These are phyloP conservation scores for Zygosaccharomyces kombuchaensis DNA, from an alignment of 805 yeast species.

Conservation along the genomic window DNA sequence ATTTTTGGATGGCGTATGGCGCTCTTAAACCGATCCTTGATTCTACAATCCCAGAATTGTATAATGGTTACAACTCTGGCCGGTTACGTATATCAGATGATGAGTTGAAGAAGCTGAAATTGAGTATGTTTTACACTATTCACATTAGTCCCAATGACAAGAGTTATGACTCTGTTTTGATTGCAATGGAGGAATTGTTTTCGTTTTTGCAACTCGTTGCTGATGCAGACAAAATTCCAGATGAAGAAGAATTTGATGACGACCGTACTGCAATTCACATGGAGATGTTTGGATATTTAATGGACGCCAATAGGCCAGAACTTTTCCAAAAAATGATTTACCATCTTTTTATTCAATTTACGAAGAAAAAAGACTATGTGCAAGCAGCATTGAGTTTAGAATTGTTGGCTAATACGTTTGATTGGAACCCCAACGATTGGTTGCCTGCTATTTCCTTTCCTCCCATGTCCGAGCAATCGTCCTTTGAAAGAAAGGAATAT, in stretches of 20 bases:
- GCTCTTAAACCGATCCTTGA: conserved; percentile 20
- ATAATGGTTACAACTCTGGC: conserved; percentile 27
- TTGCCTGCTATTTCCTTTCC: conserved; percentile 61
- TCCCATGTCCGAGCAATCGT: conserved; percentile 70
- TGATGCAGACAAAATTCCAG: conserved; percentile 70
- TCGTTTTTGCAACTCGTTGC: conserved; percentile 61
- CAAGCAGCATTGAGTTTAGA: conserved; percentile 84
- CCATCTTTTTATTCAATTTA: conserved; percentile 63
- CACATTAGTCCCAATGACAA: conserved; percentile 52
- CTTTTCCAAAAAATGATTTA: conserved; percentile 73
- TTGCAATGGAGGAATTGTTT: conserved; percentile 49
- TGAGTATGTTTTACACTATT: conserved; percentile 17
- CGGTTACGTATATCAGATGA: conserved; percentile 23
- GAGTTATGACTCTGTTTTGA: conserved; percentile 47
- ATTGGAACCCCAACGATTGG: conserved; percentile 60
- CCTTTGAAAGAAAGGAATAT: conserved; percentile 75
- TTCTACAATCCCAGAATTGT: conserved; percentile 25
- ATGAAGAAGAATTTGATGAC: conserved; percentile 78
- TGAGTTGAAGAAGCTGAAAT: conserved; percentile 21
- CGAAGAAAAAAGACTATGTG: conserved; percentile 56
- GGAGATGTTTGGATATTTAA: conserved; percentile 69
- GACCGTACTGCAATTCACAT: conserved; percentile 78
- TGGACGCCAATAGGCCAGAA: conserved; percentile 75
- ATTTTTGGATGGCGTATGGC: conserved; percentile 18
- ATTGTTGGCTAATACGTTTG: conserved; percentile 68